These are phyloP conservation scores for Lepiota venenata DNA, from an alignment of 768 basidiomycete genomes.

Conservation along the genomic window DNA sequence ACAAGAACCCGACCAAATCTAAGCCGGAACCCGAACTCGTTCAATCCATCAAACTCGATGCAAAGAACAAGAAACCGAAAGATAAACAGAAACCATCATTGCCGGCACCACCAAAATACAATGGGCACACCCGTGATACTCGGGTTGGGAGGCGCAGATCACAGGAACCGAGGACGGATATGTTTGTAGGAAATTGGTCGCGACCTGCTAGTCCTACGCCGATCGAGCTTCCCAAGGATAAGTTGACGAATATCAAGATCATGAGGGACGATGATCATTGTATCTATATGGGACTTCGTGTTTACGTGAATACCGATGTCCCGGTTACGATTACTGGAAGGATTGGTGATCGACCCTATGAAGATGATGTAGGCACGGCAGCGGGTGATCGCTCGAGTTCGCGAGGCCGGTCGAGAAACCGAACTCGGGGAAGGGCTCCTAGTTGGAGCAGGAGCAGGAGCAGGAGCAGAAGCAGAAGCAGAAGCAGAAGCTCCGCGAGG, in stretches of 20 bases:
- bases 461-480: no score
- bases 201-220: not conserved
- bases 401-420: not conserved
- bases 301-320: slow-evolving; percentile 43
- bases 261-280: slow-evolving; percentile 32
- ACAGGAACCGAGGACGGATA: not conserved
- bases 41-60: not conserved
- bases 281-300: slow-evolving; percentile 35
- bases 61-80: not conserved
- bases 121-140: not conserved
- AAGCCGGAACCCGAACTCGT: not conserved
- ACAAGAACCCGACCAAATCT: not conserved
- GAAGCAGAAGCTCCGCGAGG: not conserved
- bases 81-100: not conserved
- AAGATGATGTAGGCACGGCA: slow-evolving; percentile 24
- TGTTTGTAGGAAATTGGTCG: not conserved
- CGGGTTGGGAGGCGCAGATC: not conserved
- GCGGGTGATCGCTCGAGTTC: not conserved
- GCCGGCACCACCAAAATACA: not conserved
- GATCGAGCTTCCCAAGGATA: not conserved
- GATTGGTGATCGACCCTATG: slow-evolving; percentile 27
- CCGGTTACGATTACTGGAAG: slow-evolving; percentile 27
- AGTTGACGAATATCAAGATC: slow-evolving; percentile 19
- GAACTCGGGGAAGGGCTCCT: not conserved
- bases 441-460: not conserved